Percentiles rank a stretch among this genome's conserved stretches.
These are phyloP conservation scores for Boletus fagicola DNA, from an alignment of 768 basidiomycete genomes.

Conservation along the genomic window DNA sequence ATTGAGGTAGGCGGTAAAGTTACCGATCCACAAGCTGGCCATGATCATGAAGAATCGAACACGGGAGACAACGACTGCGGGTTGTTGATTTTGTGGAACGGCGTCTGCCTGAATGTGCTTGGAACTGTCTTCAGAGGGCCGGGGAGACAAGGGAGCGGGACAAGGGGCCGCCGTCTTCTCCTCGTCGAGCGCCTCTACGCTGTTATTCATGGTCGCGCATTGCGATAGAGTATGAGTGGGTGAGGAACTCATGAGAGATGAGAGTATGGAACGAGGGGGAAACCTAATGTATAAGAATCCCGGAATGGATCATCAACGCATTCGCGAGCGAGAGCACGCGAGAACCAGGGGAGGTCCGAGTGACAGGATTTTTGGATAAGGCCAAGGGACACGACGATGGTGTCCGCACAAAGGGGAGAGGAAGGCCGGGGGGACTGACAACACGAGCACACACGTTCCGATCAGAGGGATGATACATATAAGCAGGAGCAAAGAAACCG, in stretches of 20 bases:
- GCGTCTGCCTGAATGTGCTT: not conserved
- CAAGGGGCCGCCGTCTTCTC: constrained; percentile 20
- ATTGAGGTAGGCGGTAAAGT: constrained; percentile 37
- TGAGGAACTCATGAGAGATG: constrained; percentile 27
- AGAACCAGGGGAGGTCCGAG: constrained; percentile 9
- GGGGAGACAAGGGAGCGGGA: not conserved
- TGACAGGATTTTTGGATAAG: constrained; percentile 4
- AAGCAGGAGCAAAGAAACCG: constrained; percentile 14
- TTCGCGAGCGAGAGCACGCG: constrained; percentile 9
- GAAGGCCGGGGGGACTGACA: constrained; percentile 9
- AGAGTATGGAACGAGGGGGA: constrained; percentile 1
- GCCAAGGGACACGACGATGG: constrained; percentile 7
- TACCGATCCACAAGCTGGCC: constrained; percentile 34
- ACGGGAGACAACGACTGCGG: constrained; percentile 29
- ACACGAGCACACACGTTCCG: constrained; percentile 11
- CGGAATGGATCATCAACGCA: constrained; percentile 16
- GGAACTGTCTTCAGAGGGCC: constrained; percentile 1
- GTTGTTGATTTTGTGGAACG: constrained; percentile 14
- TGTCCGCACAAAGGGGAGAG: constrained; percentile 7
- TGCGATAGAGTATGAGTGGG: constrained; percentile 31
- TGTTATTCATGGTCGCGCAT: constrained; percentile 32
- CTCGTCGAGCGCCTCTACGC: constrained; percentile 25
- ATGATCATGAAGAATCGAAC: constrained; percentile 35
- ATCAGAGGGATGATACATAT: constrained; percentile 27
- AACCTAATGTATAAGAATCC: constrained; percentile 18